Conservation (phyloP, 2,329 filamentous ascomycete species). For the Davidsoniella virescens region DNA sequence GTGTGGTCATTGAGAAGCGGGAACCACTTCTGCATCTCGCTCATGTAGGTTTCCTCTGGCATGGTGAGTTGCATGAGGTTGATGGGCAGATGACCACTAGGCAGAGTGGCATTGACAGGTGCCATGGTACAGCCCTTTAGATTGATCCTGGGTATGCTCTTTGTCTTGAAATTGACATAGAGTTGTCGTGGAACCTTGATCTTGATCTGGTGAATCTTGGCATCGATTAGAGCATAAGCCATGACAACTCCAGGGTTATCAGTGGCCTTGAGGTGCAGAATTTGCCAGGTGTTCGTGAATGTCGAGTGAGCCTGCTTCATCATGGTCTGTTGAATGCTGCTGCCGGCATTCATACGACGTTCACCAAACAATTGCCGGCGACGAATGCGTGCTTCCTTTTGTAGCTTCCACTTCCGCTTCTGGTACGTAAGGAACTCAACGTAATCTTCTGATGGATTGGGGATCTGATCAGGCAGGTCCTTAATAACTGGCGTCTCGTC, state of each 20-base stretch:
- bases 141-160: constrained; percentile 75
- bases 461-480: constrained; percentile 57
- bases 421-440: constrained; percentile 79
- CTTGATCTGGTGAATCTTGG: constrained; percentile 76
- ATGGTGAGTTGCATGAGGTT: constrained; percentile 92
- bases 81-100: constrained; percentile 84
- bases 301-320: constrained; percentile 80
- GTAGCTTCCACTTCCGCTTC: constrained; percentile 97
- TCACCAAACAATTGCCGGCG: constrained; percentile 89
- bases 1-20: constrained; percentile 13
- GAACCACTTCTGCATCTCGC: constrained; percentile 39
- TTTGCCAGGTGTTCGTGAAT: constrained; percentile 88
- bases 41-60: constrained; percentile 72
- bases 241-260: constrained; percentile 73
- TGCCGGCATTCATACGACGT: constrained; percentile 35
- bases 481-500: constrained; percentile 34
- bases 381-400: constrained; percentile 74
- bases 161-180: constrained; percentile 79
- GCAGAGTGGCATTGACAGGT: constrained; percentile 82
- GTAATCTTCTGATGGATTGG: constrained; percentile 76
- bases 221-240: constrained; percentile 84
- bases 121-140: constrained; percentile 68
- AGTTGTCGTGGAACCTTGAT: constrained; percentile 78
- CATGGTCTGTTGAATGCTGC: constrained; percentile 54
- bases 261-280: constrained; percentile 71